Conservation (phyloP, 2,329 filamentous ascomycete genomes). For the Apiospora pterosperma region DNA sequence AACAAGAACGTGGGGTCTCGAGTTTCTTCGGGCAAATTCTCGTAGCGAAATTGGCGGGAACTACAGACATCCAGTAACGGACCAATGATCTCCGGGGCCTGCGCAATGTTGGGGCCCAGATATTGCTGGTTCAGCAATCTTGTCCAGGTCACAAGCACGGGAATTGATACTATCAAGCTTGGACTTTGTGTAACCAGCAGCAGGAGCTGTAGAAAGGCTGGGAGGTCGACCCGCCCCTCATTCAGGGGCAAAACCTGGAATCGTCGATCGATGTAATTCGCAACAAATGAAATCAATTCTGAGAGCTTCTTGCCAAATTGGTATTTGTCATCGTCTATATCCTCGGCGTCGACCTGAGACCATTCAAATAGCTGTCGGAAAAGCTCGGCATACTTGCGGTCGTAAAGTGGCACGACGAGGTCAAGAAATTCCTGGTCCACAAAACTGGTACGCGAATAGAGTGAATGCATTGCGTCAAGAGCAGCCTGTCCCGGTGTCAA, state of each 20-base stretch:
- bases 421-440: slow-evolving; percentile 74
- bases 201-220: slow-evolving; percentile 75
- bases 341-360: slow-evolving; percentile 73
- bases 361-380: slow-evolving; percentile 74
- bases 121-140: slow-evolving; percentile 70
- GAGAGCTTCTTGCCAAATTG: slow-evolving; percentile 90
- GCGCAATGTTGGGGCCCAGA: slow-evolving; percentile 61
- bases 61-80: slow-evolving; percentile 80
- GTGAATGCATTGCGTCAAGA: slow-evolving; percentile 76
- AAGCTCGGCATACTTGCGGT: slow-evolving; percentile 65
- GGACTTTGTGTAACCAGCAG: slow-evolving; percentile 76
- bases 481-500: slow-evolving; percentile 54
- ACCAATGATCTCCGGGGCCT: slow-evolving; percentile 61
- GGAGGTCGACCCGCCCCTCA: slow-evolving; percentile 57
- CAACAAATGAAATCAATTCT: slow-evolving; percentile 84
- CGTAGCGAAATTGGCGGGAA: slow-evolving; percentile 80
- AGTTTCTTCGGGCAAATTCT: slow-evolving; percentile 77
- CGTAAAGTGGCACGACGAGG: slow-evolving; percentile 77
- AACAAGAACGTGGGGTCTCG: slow-evolving; percentile 78
- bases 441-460: slow-evolving; percentile 74
- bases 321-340: slow-evolving; percentile 90
- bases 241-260: slow-evolving; percentile 60
- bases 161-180: slow-evolving; percentile 90
- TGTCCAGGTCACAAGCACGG: slow-evolving; percentile 86
- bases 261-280: slow-evolving; percentile 78